Conservation (phyloP, 352 stramenopile genomes). For the Pythium aquatile region DNA sequence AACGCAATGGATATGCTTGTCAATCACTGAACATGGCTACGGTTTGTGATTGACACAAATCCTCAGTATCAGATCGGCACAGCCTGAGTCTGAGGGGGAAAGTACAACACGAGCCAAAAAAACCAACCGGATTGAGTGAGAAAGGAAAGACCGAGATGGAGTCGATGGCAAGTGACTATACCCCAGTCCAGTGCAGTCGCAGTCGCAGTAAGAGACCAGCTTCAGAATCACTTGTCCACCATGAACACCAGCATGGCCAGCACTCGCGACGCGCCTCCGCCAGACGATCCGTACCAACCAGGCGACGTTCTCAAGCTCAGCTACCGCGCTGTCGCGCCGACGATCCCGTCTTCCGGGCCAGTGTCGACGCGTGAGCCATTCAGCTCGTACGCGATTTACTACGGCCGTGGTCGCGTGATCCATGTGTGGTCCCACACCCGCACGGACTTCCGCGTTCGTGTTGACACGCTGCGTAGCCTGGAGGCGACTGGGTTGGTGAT, state of each 20-base stretch:
- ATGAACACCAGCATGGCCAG: conserved; percentile 2
- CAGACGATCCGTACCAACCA: conserved; percentile 13
- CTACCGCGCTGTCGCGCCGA: not conserved
- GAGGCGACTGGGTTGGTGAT: conserved; percentile 22
- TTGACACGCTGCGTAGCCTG: conserved; percentile 39
- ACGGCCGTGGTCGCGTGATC: conserved; percentile 37
- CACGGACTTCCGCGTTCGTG: conserved; percentile 35
- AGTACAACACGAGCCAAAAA: not conserved
- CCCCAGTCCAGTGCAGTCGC: not conserved
- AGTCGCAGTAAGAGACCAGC: not conserved
- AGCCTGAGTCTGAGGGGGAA: not conserved
- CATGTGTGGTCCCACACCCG: conserved; percentile 40
- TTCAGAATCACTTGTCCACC: too few relatives aligned
- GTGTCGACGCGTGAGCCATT: not conserved
- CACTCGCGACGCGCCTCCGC: not conserved
- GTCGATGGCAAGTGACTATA: not conserved
- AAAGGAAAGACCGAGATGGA: not conserved
- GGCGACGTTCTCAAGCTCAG: conserved; percentile 38
- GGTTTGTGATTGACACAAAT: conserved; percentile 6
- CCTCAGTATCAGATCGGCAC: not conserved
- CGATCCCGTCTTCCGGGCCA: not conserved
- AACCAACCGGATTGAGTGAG: not conserved
- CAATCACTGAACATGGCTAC: conserved; percentile 15
- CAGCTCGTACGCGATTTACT: conserved; percentile 36
- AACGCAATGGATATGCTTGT: conserved; percentile 3